These are phyloP conservation scores for Gossypium thurberi DNA, from an alignment of 345 rosid species.

Conservation along the genomic window DNA sequence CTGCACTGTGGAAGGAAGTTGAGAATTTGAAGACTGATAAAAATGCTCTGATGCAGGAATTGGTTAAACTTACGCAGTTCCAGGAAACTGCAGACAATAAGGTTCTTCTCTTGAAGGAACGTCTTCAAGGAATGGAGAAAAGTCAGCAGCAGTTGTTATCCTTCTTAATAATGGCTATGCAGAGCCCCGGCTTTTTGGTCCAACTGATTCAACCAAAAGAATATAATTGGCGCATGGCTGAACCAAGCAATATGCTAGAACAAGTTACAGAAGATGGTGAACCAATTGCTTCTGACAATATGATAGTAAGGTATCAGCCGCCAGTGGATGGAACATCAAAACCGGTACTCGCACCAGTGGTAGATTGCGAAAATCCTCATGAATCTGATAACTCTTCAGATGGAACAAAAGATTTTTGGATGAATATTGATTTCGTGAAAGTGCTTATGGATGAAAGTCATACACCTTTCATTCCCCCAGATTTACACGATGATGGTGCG, in stretches of 20 bases:
- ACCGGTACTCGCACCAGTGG: constrained; percentile 35
- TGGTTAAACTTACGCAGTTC: constrained; percentile 59
- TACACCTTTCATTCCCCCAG: constrained; percentile 54
- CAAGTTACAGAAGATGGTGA: constrained; percentile 43
- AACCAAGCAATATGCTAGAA: constrained; percentile 46
- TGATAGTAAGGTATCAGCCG: constrained; percentile 69
- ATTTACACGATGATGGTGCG: constrained; percentile 60
- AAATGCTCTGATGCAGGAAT: constrained; percentile 57
- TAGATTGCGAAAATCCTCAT: constrained; percentile 19
- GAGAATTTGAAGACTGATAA: constrained; percentile 72
- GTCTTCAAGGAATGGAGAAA: constrained; percentile 86
- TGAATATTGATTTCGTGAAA: constrained; percentile 58
- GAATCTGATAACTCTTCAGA: constrained; percentile 29
- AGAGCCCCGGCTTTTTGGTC: constrained; percentile 64
- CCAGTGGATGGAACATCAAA: constrained; percentile 32
- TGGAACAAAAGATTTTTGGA: constrained; percentile 47
- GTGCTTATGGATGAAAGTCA: constrained; percentile 65
- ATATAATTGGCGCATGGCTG: constrained; percentile 54
- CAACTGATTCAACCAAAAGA: constrained; percentile 79
- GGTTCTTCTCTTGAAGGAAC: constrained; percentile 51
- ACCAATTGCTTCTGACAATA: constrained; percentile 33
- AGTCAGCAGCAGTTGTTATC: constrained; percentile 94
- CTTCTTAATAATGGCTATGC: constrained; percentile 84
- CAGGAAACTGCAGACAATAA: constrained; percentile 70
- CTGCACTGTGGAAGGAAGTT: constrained; percentile 60